Evolutionary conservation across 2,329 filamentous ascomycete genomes (phyloP).

Genomic region (Falciphora oryzae): DNA sequence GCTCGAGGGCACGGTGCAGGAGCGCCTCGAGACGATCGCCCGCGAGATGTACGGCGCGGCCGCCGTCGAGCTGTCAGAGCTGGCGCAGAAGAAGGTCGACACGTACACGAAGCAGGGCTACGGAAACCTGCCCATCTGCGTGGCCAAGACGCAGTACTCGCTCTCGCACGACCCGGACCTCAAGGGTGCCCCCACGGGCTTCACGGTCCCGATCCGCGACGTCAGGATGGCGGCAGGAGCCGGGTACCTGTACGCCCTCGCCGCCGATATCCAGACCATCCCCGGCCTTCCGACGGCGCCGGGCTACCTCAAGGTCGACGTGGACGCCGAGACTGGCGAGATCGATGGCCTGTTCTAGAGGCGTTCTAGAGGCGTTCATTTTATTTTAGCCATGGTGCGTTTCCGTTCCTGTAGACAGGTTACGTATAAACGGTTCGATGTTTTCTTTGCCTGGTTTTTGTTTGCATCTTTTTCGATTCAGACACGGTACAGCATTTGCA

Average conservation of each 20-base stretch:
- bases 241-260: conserved; percentile 90
- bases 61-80: conserved; percentile 85
- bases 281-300: conserved; percentile 91
- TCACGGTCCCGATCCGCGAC: conserved; percentile 90
- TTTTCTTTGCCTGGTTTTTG: not conserved
- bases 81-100: conserved; percentile 94
- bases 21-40: conserved; percentile 83
- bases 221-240: conserved; percentile 91
- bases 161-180: conserved; percentile 87
- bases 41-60: conserved; percentile 91
- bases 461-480: not conserved
- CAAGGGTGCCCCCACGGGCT: conserved; percentile 92
- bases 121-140: conserved; percentile 87
- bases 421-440: not conserved
- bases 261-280: conserved; percentile 97
- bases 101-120: conserved; percentile 91
- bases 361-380: too few species aligned
- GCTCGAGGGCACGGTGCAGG: conserved; percentile 72
- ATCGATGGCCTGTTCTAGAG: conserved; percentile 81
- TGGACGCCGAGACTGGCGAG: conserved; percentile 75
- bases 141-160: conserved; percentile 98
- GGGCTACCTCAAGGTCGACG: conserved; percentile 91
- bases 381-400: not conserved
- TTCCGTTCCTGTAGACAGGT: too few species aligned
- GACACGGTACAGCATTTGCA: not conserved